Percentiles rank a stretch among this genome's conserved stretches.
Conservation (phyloP, 148 eudicot genomes). For the Rhododendron williamsianum region DNA sequence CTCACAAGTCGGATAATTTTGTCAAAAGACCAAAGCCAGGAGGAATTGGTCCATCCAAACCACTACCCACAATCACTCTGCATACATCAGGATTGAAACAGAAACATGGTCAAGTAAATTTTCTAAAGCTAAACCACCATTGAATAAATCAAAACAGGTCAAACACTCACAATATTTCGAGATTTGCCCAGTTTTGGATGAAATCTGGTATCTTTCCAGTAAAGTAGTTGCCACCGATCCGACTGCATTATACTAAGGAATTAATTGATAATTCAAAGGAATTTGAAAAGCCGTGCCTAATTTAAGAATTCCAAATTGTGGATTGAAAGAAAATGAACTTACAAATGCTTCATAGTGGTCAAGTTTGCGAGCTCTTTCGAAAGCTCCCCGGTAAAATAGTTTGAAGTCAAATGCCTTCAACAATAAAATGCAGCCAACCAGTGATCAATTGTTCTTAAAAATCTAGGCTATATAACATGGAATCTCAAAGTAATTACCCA, state of each 20-base stretch:
- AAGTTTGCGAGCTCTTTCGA: conserved; percentile 23
- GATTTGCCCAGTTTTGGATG: conserved; percentile 28
- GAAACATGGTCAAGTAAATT: background rate
- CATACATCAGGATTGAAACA: background rate
- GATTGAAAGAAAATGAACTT: conserved; percentile 15
- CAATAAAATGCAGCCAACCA: background rate
- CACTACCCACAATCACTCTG: conserved; percentile 33
- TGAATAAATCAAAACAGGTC: background rate
- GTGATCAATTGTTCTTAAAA: background rate
- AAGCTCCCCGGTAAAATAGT: conserved; percentile 32
- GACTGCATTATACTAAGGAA: conserved; percentile 13
- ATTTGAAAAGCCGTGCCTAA: no score
- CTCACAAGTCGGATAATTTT: conserved; percentile 32
- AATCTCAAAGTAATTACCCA: background rate
- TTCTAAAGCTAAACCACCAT: background rate
- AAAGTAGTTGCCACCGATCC: conserved; percentile 33
- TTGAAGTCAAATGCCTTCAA: conserved; percentile 28
- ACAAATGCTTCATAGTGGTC: conserved; percentile 32
- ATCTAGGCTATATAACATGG: background rate
- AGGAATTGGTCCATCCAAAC: conserved; percentile 40
- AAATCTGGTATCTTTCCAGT: conserved; percentile 32
- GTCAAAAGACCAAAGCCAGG: conserved; percentile 21
- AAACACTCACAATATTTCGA: conserved; percentile 25
- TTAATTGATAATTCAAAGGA: background rate
- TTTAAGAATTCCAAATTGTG: background rate